A percentile compares a stretch with the other conserved stretches of the same genome.
phyloP scores from a whole-genome alignment of 2,329 filamentous ascomycete genomes.

The Diaporthe sp. region DNA sequence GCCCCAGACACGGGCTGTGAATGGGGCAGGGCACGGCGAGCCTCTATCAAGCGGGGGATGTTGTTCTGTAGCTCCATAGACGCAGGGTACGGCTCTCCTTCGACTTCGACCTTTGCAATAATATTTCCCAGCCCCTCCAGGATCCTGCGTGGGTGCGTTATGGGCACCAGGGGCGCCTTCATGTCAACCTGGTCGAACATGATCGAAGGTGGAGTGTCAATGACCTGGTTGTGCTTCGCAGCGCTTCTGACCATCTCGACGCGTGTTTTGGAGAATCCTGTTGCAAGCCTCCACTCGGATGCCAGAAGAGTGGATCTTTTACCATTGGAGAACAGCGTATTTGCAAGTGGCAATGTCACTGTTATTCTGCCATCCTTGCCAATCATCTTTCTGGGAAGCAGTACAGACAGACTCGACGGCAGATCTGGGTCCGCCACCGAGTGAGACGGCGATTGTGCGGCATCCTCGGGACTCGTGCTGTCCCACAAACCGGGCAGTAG shows the following conservation, averaged over 20 bases:
- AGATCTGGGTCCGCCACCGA: conserved; percentile 50
- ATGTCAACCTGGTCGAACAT: background rate
- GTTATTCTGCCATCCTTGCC: conserved; percentile 45
- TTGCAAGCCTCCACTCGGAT: conserved; percentile 35
- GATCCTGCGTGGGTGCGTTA: conserved; percentile 75
- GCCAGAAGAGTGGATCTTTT: conserved; percentile 42
- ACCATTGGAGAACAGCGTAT: conserved; percentile 80
- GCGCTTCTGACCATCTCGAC: conserved; percentile 15
- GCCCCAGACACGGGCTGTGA: conserved; percentile 52
- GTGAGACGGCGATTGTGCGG: background rate
- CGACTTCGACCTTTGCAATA: conserved; percentile 71
- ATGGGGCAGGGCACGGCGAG: conserved; percentile 47
- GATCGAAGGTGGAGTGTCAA: background rate
- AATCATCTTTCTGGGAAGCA: conserved; percentile 49
- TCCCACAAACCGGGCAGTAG: conserved; percentile 64
- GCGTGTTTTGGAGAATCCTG: background rate
- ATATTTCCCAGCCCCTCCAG: conserved; percentile 83
- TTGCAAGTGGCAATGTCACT: conserved; percentile 76
- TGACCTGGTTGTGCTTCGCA: conserved; percentile 28
- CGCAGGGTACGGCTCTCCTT: conserved; percentile 67
- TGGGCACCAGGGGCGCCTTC: conserved; percentile 65
- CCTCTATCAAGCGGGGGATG: conserved; percentile 71
- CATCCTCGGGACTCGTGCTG: background rate
- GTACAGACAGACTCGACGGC: conserved; percentile 58
- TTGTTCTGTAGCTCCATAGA: conserved; percentile 78